Percentiles rank a stretch among this genome's conserved stretches.
phyloP scores from a whole-genome alignment of 305 asterid genomes.

The Solanum chacoense region DNA sequence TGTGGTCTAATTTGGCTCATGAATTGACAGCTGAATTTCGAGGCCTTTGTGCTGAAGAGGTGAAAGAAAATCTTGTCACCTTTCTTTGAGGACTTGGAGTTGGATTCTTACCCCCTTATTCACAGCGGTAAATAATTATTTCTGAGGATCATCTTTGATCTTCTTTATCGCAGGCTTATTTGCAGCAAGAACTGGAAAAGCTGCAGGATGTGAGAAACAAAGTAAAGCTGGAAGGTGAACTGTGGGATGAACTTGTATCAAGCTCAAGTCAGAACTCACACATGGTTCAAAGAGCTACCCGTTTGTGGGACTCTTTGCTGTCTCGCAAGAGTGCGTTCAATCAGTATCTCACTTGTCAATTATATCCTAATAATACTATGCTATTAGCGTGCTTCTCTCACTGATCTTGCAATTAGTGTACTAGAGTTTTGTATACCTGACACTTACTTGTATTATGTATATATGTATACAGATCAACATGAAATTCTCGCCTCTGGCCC shows the following conservation, averaged over 20 bases:
- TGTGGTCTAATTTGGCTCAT: conserved; percentile 98
- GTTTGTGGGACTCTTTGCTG: conserved; percentile 93
- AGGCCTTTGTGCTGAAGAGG: conserved; percentile 99
- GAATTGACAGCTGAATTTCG: conserved; percentile 99
- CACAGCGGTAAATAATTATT: background rate
- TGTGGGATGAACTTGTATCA: conserved; percentile 98
- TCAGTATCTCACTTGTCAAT: background rate
- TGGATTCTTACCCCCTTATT: background rate
- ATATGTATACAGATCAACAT: conserved; percentile 63
- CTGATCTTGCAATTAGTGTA: background rate
- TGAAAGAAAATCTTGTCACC: conserved; percentile 15
- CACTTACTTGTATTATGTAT: background rate
- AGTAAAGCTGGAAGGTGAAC: conserved; percentile 96
- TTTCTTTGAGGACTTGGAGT: conserved; percentile 5
- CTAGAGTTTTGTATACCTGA: background rate
- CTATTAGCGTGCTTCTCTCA: background rate
- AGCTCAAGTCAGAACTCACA: conserved; percentile 98
- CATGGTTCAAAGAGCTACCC: conserved; percentile 98
- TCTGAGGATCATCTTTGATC: conserved; percentile 6
- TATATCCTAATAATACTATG: background rate
- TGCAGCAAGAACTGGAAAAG: conserved; percentile 99
- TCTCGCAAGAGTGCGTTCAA: conserved; percentile 80
- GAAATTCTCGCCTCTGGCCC: conserved; percentile 99
- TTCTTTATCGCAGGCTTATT: conserved; percentile 59
- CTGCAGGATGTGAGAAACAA: conserved; percentile 90